Evolutionary conservation across 208 protist genomes (phyloP).

Genomic region (Trypanosoma brucei): DNA sequence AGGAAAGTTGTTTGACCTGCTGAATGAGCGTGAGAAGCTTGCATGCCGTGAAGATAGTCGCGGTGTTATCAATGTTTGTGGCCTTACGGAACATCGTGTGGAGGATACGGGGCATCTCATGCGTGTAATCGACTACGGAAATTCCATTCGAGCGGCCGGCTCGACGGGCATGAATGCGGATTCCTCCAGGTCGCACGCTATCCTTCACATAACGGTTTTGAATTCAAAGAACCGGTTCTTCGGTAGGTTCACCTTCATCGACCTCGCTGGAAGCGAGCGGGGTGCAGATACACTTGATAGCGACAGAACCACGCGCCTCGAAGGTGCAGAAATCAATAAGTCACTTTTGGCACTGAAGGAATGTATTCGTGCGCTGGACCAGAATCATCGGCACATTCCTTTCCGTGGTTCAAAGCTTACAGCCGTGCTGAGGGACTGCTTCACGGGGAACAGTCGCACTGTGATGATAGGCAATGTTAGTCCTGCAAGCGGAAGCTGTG

Average conservation of each 20-base stretch:
- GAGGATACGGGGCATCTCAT: slow-evolving; percentile 56
- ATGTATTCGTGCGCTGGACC: slow-evolving; percentile 96
- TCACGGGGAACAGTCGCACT: slow-evolving; percentile 95
- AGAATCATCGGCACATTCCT: slow-evolving; percentile 94
- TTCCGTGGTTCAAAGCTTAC: slow-evolving; percentile 98
- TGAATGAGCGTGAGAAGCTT: slow-evolving; percentile 79
- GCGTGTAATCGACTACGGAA: slow-evolving; percentile 66
- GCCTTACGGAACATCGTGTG: slow-evolving; percentile 66
- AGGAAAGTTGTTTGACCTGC: slow-evolving; percentile 87
- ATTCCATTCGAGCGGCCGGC: slow-evolving; percentile 50
- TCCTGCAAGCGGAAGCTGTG: slow-evolving; percentile 82
- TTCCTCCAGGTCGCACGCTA: slow-evolving; percentile 85
- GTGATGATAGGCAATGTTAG: slow-evolving; percentile 97
- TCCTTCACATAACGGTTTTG: slow-evolving; percentile 88
- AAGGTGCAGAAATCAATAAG: slow-evolving; percentile 99
- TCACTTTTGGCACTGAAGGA: slow-evolving; percentile 98
- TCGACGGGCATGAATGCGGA: slow-evolving; percentile 52
- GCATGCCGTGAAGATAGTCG: slow-evolving; percentile 93
- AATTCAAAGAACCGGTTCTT: slow-evolving; percentile 48
- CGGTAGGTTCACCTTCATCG: slow-evolving; percentile 98
- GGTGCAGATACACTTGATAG: slow-evolving; percentile 93
- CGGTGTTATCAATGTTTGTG: slow-evolving; percentile 88
- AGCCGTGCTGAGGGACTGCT: slow-evolving; percentile 94
- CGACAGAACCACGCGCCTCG: slow-evolving; percentile 93
- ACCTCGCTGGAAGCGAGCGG: slow-evolving; percentile 98